Evolutionary conservation across 441 rosid genomes (phyloP), one percentile per base, ranked within the genome.

Genomic region (Geranium incanum): DNA sequence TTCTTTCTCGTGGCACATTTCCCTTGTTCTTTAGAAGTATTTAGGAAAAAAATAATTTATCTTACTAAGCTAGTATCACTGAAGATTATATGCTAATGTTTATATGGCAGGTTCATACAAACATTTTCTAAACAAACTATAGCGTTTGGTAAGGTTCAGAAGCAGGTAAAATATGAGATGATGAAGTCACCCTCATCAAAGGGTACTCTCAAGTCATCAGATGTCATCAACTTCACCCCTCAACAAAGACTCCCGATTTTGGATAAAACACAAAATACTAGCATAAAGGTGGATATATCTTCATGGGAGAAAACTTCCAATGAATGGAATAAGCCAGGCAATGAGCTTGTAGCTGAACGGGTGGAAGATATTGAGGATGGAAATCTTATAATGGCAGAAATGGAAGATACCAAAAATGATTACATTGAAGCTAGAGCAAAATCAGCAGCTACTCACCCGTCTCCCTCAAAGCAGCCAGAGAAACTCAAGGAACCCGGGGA

Each of bases 111-210:
- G 86, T 93, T 91, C 78, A 84, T 88, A 66, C 82, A 78, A 38
- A 75, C 72, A 67, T 91, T 89, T 78, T 80, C 81, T 33, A 77
- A 84, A 79, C 78, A 81, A 67, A 81, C 71, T 8, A 67, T 93
- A 45, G 64, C 76, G 23, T 93, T 93, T 84, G 97, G 98, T 11
- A 89, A 78, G 80, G 82, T 87, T 78, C 78, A 86, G 71, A 89
- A 87, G 86, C 90, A 79, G 73, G 86, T 93, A 70, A 89, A 78
- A 75, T 91, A 94, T 78, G 83, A 78, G 79, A 75, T 81, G 71
- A 39, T 76, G 77, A 84, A 80, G 39, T 73, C 78, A 60, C 28
- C 64, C 60, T 75, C 83, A 9, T 43, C 70, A 19, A 78, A 74
- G 39, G 52, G 84, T 66, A 70, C 33, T 28, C 33, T 28, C 1